phyloP scores from a whole-genome alignment of 768 basidiomycete species.

The Mycena amicta region DNA sequence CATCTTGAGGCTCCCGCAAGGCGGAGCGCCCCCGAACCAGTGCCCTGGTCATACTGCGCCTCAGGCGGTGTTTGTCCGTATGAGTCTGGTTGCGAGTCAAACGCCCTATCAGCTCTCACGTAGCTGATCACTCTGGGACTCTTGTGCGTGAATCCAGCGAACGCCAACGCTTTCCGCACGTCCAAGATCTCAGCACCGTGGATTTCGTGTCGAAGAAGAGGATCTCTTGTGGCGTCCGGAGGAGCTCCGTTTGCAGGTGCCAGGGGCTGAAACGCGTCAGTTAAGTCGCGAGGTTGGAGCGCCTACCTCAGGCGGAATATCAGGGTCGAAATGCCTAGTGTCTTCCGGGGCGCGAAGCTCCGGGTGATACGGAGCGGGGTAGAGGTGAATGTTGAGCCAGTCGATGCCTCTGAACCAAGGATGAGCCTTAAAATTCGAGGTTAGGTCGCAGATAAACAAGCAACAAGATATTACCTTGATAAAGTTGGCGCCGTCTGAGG shows the following conservation, averaged over 20 bases:
- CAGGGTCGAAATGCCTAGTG: constrained; percentile 93
- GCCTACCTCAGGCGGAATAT: constrained; percentile 87
- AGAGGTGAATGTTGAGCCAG: constrained; percentile 83
- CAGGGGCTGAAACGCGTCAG: constrained; percentile 64
- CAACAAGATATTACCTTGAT: constrained; percentile 66
- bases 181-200: constrained; percentile 87
- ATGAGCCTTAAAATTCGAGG: constrained; percentile 58
- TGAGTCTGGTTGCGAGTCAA: constrained; percentile 57
- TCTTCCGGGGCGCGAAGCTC: constrained; percentile 81
- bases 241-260: constrained; percentile 86
- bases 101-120: constrained; percentile 72
- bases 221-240: constrained; percentile 85
- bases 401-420: constrained; percentile 92
- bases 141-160: constrained; percentile 91
- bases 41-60: constrained; percentile 37
- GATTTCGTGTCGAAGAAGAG: constrained; percentile 79
- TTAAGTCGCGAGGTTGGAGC: constrained; percentile 31
- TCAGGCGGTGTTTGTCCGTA: constrained; percentile 38
- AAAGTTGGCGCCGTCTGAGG: constrained; percentile 80
- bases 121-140: constrained; percentile 81
- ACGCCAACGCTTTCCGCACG: constrained; percentile 88
- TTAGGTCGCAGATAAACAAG: constrained; percentile 10
- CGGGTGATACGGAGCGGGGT: constrained; percentile 87
- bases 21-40: constrained; percentile 66
- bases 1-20: constrained; percentile 60